Percentiles rank a stretch among this genome's conserved stretches.
These are phyloP conservation scores for Desmodesmus armatus DNA, from an alignment of 139 green algal genomes.

Conservation along the genomic window DNA sequence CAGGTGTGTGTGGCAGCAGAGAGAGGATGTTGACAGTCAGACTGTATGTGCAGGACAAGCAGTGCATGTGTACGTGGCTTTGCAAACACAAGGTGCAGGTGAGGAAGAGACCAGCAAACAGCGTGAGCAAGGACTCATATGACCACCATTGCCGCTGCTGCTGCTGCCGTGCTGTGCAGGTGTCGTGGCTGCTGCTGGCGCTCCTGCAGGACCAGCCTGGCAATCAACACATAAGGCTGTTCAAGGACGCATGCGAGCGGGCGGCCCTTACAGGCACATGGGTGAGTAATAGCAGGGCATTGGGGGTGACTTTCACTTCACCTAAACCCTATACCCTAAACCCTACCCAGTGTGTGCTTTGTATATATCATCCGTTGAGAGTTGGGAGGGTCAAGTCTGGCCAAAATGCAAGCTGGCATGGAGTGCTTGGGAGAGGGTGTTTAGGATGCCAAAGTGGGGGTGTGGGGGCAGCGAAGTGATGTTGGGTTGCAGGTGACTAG, in stretches of 20 bases:
- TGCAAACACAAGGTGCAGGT: constrained; percentile 1
- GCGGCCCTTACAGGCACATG: constrained; percentile 84
- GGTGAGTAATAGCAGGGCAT: constrained; percentile 57
- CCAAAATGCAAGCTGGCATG: neutral
- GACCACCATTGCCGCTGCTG: neutral
- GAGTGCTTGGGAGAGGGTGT: too few relatives aligned
- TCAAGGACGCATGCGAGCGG: constrained; percentile 75
- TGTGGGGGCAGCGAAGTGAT: too few relatives aligned
- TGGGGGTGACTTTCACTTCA: too few relatives aligned
- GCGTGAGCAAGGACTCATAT: neutral
- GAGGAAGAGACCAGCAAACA: neutral
- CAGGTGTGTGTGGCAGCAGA: constrained; percentile 78
- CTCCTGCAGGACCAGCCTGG: constrained; percentile 88
- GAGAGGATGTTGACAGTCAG: too few relatives aligned
- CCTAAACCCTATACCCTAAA: too few relatives aligned
- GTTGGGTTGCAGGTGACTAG: too few relatives aligned
- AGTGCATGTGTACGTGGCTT: neutral
- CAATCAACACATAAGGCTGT: constrained; percentile 61
- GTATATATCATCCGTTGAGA: too few relatives aligned
- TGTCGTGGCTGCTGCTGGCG: constrained; percentile 93
- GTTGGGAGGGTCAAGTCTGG: too few relatives aligned
- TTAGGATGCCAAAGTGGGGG: too few relatives aligned
- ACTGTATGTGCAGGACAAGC: neutral
- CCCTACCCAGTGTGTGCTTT: too few relatives aligned
- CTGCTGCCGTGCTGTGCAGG: constrained; percentile 56